phyloP scores from a whole-genome alignment of 2,329 filamentous ascomycete species.

The Cytospora leucostoma region DNA sequence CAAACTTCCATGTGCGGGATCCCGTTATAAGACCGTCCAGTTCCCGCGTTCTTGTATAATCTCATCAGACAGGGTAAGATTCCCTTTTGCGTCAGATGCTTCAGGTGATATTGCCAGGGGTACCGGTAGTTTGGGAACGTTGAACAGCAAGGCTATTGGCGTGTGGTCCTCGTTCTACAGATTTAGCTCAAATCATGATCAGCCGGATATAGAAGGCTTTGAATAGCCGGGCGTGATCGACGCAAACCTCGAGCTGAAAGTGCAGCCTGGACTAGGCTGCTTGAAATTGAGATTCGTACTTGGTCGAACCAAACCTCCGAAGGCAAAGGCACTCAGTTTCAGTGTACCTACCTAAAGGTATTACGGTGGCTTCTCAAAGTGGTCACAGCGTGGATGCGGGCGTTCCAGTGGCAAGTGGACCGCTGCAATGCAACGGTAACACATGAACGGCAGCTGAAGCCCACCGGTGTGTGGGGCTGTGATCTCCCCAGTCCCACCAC shows the following conservation, averaged over 20 bases:
- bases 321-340: neutral
- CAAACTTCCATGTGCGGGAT: neutral
- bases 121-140: neutral
- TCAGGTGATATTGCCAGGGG: slow-evolving; percentile 15
- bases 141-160: slow-evolving; percentile 9
- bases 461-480: neutral
- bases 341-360: no score
- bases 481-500: neutral
- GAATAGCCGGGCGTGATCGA: slow-evolving; percentile 4
- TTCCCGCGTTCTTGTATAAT: slow-evolving; percentile 1
- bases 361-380: neutral
- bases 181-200: neutral
- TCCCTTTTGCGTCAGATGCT: neutral
- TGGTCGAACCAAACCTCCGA: neutral
- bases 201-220: neutral
- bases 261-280: slow-evolving; percentile 23
- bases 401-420: neutral
- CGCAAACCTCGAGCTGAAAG: slow-evolving; percentile 23
- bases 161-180: neutral
- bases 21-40: neutral
- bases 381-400: neutral
- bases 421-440: neutral
- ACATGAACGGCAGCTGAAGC: no score
- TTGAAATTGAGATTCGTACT: neutral
- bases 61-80: neutral